Conservation (phyloP, 208 protist species). For the Histomonas meleagridis region DNA sequence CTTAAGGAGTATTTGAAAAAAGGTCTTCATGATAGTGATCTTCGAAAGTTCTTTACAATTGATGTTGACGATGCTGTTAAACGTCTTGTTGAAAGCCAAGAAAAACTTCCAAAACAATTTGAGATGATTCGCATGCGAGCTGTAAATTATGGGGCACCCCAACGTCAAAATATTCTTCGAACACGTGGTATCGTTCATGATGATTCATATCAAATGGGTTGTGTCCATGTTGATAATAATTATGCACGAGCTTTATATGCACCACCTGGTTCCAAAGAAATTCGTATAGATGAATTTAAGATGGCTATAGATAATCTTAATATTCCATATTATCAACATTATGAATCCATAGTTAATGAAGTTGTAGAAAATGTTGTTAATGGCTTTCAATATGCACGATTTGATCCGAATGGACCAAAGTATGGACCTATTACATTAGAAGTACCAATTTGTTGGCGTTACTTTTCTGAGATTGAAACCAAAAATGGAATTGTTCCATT, state of each 20-base stretch:
- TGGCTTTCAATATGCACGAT: background rate
- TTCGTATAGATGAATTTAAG: background rate
- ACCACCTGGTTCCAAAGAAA: background rate
- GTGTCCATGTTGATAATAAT: background rate
- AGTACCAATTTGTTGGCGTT: background rate
- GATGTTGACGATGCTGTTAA: background rate
- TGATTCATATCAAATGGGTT: background rate
- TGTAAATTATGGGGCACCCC: background rate
- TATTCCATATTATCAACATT: background rate
- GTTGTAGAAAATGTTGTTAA: background rate
- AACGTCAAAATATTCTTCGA: background rate
- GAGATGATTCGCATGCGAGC: constrained; percentile 25
- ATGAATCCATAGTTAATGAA: background rate
- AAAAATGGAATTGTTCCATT: background rate
- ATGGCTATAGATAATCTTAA: background rate
- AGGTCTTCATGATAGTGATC: background rate
- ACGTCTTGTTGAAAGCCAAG: background rate
- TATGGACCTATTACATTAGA: background rate
- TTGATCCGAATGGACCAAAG: background rate
- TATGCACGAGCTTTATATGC: background rate
- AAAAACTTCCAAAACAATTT: background rate
- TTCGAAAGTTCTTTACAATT: background rate
- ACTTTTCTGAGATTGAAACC: background rate
- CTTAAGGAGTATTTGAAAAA: background rate
- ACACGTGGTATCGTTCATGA: background rate